These are phyloP conservation scores for Xanthoceras sorbifolium DNA, from an alignment of 345 rosid species.

Conservation along the genomic window DNA sequence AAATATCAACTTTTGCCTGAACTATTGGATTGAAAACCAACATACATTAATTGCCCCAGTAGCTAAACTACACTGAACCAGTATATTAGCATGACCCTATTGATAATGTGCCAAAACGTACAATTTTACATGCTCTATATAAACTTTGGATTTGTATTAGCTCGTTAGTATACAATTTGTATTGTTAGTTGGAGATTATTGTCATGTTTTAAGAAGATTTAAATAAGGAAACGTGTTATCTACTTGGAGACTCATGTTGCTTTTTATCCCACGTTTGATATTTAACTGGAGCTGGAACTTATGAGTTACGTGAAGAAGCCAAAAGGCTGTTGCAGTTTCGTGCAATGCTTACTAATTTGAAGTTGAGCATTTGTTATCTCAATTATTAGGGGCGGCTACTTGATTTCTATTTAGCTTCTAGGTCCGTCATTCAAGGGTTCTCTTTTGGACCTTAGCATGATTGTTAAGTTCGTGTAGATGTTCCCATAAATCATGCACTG, in stretches of 20 bases:
- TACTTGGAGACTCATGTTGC: not conserved
- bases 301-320: not conserved
- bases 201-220: not conserved
- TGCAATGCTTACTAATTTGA: slow-evolving; percentile 1
- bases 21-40: too few species aligned
- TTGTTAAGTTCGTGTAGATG: not conserved
- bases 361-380: not conserved
- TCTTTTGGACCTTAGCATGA: not conserved
- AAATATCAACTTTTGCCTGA: too few species aligned
- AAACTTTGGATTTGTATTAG: too few species aligned
- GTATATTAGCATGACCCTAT: too few species aligned
- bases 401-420: not conserved
- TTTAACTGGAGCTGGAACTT: not conserved
- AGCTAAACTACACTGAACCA: too few species aligned
- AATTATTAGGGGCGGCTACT: not conserved
- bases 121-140: too few species aligned
- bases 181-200: not conserved
- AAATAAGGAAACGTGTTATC: not conserved
- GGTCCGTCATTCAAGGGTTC: not conserved
- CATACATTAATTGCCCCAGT: too few species aligned
- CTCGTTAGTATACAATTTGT: not conserved
- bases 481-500: not conserved
- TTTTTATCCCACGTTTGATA: not conserved
- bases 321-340: not conserved
- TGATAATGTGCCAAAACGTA: too few species aligned